Evolutionary conservation across 2,329 filamentous ascomycete genomes (phyloP), one percentile per base, ranked within the genome.

Genomic region (Hypomyces rosellus): DNA sequence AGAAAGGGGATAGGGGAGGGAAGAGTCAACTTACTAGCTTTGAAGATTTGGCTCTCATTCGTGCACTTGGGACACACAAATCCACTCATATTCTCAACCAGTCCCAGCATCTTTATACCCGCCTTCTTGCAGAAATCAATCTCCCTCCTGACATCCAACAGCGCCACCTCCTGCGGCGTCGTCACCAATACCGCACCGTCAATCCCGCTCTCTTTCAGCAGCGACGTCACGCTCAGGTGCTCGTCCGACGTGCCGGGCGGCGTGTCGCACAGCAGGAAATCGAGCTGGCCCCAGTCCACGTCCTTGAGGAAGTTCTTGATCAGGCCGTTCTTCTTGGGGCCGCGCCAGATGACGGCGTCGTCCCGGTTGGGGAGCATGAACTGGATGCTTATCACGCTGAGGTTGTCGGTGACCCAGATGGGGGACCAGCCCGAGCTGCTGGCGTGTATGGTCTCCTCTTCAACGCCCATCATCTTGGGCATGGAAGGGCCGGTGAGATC

Each of bases 301-400:
- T 99, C 95, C 74, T 95, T 96, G 46, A 99, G 72, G 61, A 99
- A 99, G 67, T 95, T 88, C 74, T 99, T 99, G 65, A 99, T 97
- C 51, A 99, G 72, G 0, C 93, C 93, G 63, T 97, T 99, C 79
- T 99, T 99, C 80, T 99, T 99, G 3, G 93, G 87, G 0, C 93
- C 93, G 46, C 93, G 81, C 93, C 93, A 99, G 58, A 99, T 99
- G 38, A 99, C 85, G 3, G 93, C 93, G 64, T 96, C 91, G 67
- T 99, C 92, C 43, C 88, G 80, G 62, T 89, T 89, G 0, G 93
- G 93, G 42, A 99, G 76, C 89, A 99, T 95, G 66, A 99, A 99
- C 69, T 99, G 93, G 57, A 99, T 89, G 62, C 87, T 93, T 92
- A 99, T 97, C 46, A 96, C 89, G 2, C 86, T 88, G 3, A 99